These are phyloP conservation scores for Hirsutella thompsonii DNA, from an alignment of 2,329 filamentous ascomycete genomes.

Conservation along the genomic window DNA sequence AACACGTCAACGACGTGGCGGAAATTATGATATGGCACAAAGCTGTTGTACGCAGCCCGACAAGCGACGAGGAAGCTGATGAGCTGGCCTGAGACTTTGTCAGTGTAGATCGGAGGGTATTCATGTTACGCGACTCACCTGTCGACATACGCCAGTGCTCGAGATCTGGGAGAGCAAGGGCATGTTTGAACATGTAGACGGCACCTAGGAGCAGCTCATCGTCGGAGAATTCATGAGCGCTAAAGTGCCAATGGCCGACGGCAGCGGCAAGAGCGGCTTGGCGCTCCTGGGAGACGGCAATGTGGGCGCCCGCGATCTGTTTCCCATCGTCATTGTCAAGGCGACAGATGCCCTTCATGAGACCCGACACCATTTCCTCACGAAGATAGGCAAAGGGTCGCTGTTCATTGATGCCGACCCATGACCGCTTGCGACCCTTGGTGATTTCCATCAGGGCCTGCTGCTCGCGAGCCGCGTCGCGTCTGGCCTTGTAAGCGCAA, in stretches of 20 bases:
- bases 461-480: conserved; percentile 62
- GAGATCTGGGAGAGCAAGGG: conserved; percentile 68
- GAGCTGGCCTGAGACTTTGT: conserved; percentile 52
- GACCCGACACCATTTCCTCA: conserved; percentile 83
- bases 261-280: conserved; percentile 52
- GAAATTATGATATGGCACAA: conserved; percentile 97
- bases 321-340: conserved; percentile 49
- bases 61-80: conserved; percentile 79
- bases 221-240: conserved; percentile 77
- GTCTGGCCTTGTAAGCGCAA: conserved; percentile 72
- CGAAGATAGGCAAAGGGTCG: conserved; percentile 81
- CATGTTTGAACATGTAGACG: conserved; percentile 82
- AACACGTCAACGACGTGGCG: conserved; percentile 93
- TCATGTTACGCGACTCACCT: conserved; percentile 39
- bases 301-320: conserved; percentile 48
- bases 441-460: conserved; percentile 58
- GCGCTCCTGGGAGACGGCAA: conserved; percentile 55
- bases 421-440: conserved; percentile 72
- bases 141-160: conserved; percentile 67
- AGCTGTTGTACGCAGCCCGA: conserved; percentile 87
- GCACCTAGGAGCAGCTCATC: conserved; percentile 81
- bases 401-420: conserved; percentile 77
- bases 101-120: conserved; percentile 17
- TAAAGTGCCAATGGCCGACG: conserved; percentile 75
- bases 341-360: conserved; percentile 84